Conservation (phyloP, 164 flowering plant genomes). For the Aristolochia californica region DNA sequence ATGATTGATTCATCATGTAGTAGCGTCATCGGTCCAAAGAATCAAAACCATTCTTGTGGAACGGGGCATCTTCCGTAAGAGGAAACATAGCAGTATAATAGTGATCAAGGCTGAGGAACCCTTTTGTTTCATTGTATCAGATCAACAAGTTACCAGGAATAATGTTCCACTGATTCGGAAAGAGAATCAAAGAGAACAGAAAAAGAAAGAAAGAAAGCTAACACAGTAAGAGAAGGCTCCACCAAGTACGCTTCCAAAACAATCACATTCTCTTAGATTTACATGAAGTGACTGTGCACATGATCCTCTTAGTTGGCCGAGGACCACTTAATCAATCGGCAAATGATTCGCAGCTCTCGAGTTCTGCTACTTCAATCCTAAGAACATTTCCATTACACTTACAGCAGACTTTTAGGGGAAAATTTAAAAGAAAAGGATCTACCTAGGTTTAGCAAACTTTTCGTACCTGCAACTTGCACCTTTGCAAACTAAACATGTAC, state of each 20-base stretch:
- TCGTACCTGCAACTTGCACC: conserved; percentile 3
- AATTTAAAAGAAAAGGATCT: neutral
- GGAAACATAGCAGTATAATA: neutral
- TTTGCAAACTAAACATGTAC: neutral
- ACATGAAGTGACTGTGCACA: conserved; percentile 6
- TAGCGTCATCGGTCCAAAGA: neutral
- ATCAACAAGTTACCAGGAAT: neutral
- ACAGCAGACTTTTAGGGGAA: too few species aligned
- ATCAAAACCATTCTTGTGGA: neutral
- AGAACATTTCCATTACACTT: neutral
- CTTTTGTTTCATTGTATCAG: conserved; percentile 4
- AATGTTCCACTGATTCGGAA: neutral
- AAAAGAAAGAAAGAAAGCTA: neutral
- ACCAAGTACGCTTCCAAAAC: neutral
- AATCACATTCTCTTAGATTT: neutral
- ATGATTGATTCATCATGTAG: neutral
- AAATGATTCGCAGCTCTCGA: conserved; percentile 2
- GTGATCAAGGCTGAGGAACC: neutral
- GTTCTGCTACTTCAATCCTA: neutral
- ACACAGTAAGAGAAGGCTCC: neutral
- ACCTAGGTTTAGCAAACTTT: neutral
- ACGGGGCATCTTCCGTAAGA: neutral
- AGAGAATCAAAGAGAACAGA: neutral
- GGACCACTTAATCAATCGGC: conserved; percentile 6
- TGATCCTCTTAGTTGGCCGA: conserved; percentile 2